phyloP scores from a whole-genome alignment of 345 rosid species.

The Eutrema heterophyllum region DNA sequence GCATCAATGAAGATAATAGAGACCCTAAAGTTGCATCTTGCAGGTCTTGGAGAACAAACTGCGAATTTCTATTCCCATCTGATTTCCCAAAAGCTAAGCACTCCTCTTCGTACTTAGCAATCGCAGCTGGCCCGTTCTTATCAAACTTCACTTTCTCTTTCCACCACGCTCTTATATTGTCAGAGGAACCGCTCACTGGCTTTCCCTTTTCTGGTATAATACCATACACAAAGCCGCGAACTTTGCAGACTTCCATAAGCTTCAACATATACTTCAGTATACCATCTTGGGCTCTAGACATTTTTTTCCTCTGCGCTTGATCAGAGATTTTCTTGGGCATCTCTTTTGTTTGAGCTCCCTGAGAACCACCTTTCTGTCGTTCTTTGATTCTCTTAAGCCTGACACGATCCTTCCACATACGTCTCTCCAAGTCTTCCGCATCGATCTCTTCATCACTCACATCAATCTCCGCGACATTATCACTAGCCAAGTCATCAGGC shows the following conservation, averaged over 20 bases:
- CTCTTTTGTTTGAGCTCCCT: constrained; percentile 65
- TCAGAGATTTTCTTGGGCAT: constrained; percentile 57
- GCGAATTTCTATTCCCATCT: constrained; percentile 55
- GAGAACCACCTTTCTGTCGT: constrained; percentile 57
- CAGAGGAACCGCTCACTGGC: constrained; percentile 91
- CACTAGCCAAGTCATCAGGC: constrained; percentile 66
- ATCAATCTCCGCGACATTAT: constrained; percentile 82
- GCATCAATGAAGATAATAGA: constrained; percentile 91
- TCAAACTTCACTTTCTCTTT: constrained; percentile 98
- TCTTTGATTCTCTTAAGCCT: constrained; percentile 87
- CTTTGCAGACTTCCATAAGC: constrained; percentile 98
- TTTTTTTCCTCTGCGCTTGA: constrained; percentile 98
- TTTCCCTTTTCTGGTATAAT: constrained; percentile 98
- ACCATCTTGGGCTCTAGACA: constrained; percentile 99
- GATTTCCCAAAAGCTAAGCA: constrained; percentile 61
- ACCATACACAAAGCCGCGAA: constrained; percentile 94
- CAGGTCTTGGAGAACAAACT: constrained; percentile 74
- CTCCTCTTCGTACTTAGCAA: constrained; percentile 82
- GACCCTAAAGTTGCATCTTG: constrained; percentile 99
- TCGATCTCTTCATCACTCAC: constrained; percentile 99
- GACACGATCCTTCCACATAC: constrained; percentile 96
- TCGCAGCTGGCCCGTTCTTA: constrained; percentile 97
- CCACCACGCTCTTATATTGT: constrained; percentile 99
- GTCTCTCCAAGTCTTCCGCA: constrained; percentile 71
- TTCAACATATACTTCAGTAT: constrained; percentile 98